These are phyloP conservation scores for Alternaria gaisen DNA, from an alignment of 2,329 filamentous ascomycete species.

Conservation along the genomic window DNA sequence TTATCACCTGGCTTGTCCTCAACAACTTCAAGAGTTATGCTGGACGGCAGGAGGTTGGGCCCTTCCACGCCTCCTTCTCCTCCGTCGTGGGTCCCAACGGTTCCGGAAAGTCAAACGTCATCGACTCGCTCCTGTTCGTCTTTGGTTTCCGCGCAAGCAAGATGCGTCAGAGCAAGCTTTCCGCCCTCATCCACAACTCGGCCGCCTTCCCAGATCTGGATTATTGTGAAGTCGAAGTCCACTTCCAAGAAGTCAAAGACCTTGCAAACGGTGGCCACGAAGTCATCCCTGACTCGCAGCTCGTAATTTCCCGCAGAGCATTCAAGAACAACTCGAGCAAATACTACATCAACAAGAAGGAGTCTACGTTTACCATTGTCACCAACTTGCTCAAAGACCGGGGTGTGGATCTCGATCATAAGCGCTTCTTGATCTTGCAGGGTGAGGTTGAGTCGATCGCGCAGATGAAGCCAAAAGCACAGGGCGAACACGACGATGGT, in stretches of 20 bases:
- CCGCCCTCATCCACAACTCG: slow-evolving; percentile 96
- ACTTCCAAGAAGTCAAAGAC: slow-evolving; percentile 96
- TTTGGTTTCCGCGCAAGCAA: slow-evolving; percentile 99
- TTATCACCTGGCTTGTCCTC: slow-evolving; percentile 90
- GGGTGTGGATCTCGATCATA: slow-evolving; percentile 96
- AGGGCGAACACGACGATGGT: slow-evolving; percentile 94
- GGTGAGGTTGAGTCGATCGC: slow-evolving; percentile 98
- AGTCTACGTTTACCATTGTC: slow-evolving; percentile 91
- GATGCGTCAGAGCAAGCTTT: slow-evolving; percentile 99
- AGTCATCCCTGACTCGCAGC: slow-evolving; percentile 81
- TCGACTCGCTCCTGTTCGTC: slow-evolving; percentile 97
- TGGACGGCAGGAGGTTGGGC: slow-evolving; percentile 91
- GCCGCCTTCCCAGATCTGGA: slow-evolving; percentile 85
- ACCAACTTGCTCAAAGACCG: slow-evolving; percentile 85
- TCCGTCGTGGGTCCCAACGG: slow-evolving; percentile 98
- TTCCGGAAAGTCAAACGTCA: slow-evolving; percentile 98
- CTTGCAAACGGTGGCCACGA: slow-evolving; percentile 77
- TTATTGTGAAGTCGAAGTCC: slow-evolving; percentile 93
- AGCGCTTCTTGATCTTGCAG: slow-evolving; percentile 95
- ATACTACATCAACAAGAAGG: slow-evolving; percentile 93
- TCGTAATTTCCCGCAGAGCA: slow-evolving; percentile 88
- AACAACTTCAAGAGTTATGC: slow-evolving; percentile 99
- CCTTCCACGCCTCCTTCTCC: slow-evolving; percentile 96
- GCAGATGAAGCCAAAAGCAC: slow-evolving; percentile 98
- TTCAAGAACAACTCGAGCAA: slow-evolving; percentile 99